Percentiles rank a stretch among this genome's conserved stretches.
Evolutionary conservation across 1,284 basidiomycete species (phyloP).

Genomic region (Heterobasidion occidentale): DNA sequence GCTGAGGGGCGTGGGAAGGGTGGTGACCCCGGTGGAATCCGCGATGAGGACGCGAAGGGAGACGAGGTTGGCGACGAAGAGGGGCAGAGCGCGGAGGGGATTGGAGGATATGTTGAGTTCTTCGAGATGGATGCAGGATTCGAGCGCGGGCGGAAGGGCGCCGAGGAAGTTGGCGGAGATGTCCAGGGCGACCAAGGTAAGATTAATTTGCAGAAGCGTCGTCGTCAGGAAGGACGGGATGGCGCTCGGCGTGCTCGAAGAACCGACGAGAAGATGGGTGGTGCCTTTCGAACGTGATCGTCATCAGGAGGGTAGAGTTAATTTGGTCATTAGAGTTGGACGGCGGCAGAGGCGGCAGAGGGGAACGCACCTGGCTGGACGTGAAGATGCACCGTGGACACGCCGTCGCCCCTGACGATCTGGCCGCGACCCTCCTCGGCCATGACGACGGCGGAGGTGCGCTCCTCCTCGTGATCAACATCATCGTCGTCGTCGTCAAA

Average conservation of each 20-base stretch:
- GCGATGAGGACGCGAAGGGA: constrained; percentile 84
- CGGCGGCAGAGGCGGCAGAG: background rate
- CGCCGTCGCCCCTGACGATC: constrained; percentile 64
- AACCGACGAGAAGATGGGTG: constrained; percentile 82
- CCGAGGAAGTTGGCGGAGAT: constrained; percentile 83
- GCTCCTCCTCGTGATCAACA: constrained; percentile 50
- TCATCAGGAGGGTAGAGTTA: constrained; percentile 7
- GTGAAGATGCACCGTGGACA: constrained; percentile 51
- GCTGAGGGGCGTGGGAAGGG: constrained; percentile 63
- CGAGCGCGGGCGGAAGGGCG: constrained; percentile 73
- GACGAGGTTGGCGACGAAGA: constrained; percentile 70
- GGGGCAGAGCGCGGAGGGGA: constrained; percentile 76
- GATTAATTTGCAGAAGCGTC: constrained; percentile 62
- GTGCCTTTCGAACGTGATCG: constrained; percentile 45
- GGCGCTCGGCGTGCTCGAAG: constrained; percentile 67
- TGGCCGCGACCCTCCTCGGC: constrained; percentile 77
- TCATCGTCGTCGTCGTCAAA: constrained; percentile 42
- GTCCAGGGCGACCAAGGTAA: constrained; percentile 81
- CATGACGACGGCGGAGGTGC: constrained; percentile 67
- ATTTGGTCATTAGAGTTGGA: background rate
- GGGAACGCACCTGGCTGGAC: constrained; percentile 55
- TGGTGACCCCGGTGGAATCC: constrained; percentile 77
- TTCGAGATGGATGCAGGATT: constrained; percentile 74
- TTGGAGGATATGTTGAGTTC: constrained; percentile 94
- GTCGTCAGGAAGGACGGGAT: constrained; percentile 68